Evolutionary conservation across 495 filamentous ascomycete species (phyloP).

Genomic region (Penicillium steckii): DNA sequence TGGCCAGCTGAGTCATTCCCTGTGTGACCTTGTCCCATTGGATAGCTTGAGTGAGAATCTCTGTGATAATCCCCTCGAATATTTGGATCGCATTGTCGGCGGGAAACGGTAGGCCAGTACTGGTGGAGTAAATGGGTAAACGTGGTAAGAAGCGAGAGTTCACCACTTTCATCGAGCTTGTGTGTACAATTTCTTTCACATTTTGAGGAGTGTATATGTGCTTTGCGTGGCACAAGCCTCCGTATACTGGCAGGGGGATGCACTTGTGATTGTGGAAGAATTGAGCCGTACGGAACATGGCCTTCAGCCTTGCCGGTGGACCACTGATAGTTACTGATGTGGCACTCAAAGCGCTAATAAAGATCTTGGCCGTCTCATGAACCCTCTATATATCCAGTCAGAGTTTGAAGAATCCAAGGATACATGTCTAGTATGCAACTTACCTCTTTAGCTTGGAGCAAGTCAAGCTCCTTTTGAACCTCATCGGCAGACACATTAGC

Average conservation of each 20-base stretch:
- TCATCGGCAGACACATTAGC: constrained; percentile 24
- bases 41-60: background rate
- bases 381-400: background rate
- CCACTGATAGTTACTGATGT: constrained; percentile 42
- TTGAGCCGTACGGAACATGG: constrained; percentile 24
- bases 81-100: background rate
- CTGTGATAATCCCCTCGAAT: background rate
- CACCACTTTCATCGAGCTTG: background rate
- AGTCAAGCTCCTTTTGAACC: constrained; percentile 36
- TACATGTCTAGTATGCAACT: background rate
- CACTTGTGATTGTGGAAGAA: constrained; percentile 32
- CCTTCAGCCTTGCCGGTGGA: constrained; percentile 25
- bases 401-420: background rate
- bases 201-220: constrained; percentile 2
- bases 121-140: background rate
- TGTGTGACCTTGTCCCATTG: background rate
- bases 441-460: constrained; percentile 19
- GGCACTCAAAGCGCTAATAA: constrained; percentile 35
- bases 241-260: constrained; percentile 10
- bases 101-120: background rate
- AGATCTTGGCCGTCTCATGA: constrained; percentile 28
- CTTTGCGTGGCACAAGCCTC: constrained; percentile 6
- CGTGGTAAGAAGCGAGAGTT: background rate
- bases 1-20: background rate
- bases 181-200: background rate